Base-by-base conservation (phyloP, 306 rosid genomes). In the Casuarina cunninghamiana region DNA sequence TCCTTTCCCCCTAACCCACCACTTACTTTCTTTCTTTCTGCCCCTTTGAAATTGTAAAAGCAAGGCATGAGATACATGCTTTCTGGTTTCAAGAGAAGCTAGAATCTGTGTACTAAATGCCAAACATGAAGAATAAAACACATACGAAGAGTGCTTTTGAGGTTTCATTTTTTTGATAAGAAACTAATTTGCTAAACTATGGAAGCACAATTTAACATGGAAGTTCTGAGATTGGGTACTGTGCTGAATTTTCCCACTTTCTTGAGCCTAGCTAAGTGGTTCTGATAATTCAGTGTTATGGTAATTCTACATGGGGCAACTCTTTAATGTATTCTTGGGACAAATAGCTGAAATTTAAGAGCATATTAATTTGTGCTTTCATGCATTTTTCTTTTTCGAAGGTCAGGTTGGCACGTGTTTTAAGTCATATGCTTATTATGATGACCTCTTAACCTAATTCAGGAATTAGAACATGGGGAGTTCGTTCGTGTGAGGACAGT, bases 401-500 rank as follows among this genome's bases (percentile, higher is more conserved):
- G 32, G 32, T 26, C 32, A 26, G 32, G 65, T 58, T 19, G 3
- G 65, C 35, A 58, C n/a, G 65, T 10, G 35, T 58, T 19, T 13
- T 13, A 21, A 19, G 65, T 58, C 35, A 26, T 58, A 26, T 21
- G 39, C 65, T 1, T 53, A 16, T 43, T 71, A 42, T 75, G 38
- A 51, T 62, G 12, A 75, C 78, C 60, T 55, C 73, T 74, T 69
- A 78, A 68, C 71, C 68, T 76, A 50, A 55, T 45, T 41, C 89
- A 94, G 97, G 97, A 87, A 84, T 79, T 92, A 32, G 90, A 89
- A 76, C 98, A 95, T 37, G 93, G 90, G 55, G 89, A 92, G 80
- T 95, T 95, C 73, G 98, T 91, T 62, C 95, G 98, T n/a, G 79
- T 95, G 32, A 87, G 78, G 84, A 92, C 97, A 19, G 86, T 95